Base-by-base conservation (phyloP, 768 basidiomycete genomes). In the Zangia roseola region DNA sequence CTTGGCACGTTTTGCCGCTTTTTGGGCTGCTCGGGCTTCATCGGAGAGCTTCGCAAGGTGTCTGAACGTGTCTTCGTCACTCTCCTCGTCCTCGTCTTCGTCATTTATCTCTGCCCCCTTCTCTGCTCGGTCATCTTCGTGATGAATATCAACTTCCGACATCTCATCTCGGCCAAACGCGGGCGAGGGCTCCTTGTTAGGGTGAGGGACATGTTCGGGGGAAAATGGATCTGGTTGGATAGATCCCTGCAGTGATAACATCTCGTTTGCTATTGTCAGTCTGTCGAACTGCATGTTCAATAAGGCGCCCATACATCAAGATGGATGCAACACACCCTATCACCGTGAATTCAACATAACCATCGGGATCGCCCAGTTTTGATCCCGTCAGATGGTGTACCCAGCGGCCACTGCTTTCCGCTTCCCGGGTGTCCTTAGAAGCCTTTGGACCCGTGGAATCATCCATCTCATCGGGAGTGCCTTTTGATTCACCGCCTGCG, bases 211-310 rank as follows among this genome's bases (percentile, higher is more conserved):
- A 62, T 88, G 86, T 38, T 71, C 72, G 1, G 79, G 75, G 6
- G 85, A 84, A 67, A 91, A 88, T 2, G 88, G 88, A 58, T 91
- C 82, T 5, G 71, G 65, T 57, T 90, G 88, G 50, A 94, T 73
- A 4, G 91, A 93, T 9, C 93, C 93, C 25, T 90, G 76, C 12
- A 97, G 70, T 3, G 92, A 94, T 17, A 97, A 71, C 91, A 95
- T 94, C 62, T 94, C 88, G 61, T 97, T 94, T 26, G 92, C 91
- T 28, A 94, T 81, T 13, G 86, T 93, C 50, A 94, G 65, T 21
- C 94, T 97, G 60, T 49, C 33, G 19, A 38, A 50, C 40, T 24
- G 43, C 6, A 10, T 19, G 24, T 36, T 64, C 28, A 56, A 40
- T 20, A 45, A 46, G 19, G 25, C 24, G 21, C 13, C 23, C n/a